Percentiles rank a stretch among this genome's conserved stretches.
These are phyloP conservation scores for Coemansia sp. DNA, from an alignment of 192 early-diverging fungal genomes.

Conservation along the genomic window DNA sequence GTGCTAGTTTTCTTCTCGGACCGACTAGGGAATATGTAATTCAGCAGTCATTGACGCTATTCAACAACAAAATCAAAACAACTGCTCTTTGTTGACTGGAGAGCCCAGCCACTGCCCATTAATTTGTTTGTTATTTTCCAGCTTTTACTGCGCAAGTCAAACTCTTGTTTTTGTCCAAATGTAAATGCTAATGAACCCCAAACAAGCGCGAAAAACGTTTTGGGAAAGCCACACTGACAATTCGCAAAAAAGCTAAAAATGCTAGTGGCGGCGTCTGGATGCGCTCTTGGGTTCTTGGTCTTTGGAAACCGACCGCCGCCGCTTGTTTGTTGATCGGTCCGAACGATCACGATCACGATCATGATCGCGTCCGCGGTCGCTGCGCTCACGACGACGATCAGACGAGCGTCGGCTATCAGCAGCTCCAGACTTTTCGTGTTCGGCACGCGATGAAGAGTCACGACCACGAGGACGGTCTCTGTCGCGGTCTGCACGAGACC, in stretches of 20 bases:
- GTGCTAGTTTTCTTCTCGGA: not conserved
- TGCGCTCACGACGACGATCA: slow-evolving; percentile 35
- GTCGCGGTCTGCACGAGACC: slow-evolving; percentile 31
- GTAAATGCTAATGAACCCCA: not conserved
- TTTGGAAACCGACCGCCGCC: slow-evolving; percentile 44
- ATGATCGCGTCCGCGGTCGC: slow-evolving; percentile 21
- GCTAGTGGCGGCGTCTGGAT: slow-evolving; percentile 45
- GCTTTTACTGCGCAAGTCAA: not conserved
- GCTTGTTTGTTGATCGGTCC: slow-evolving; percentile 34
- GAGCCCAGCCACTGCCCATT: not conserved
- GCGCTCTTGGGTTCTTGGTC: slow-evolving; percentile 38
- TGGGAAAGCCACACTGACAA: slow-evolving; percentile 1
- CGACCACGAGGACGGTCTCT: slow-evolving; percentile 17
- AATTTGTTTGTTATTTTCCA: slow-evolving; percentile 1
- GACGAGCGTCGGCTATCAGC: slow-evolving; percentile 19
- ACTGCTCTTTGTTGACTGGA: slow-evolving; percentile 4
- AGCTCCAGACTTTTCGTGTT: slow-evolving; percentile 14
- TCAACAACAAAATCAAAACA: not conserved
- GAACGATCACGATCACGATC: slow-evolving; percentile 11
- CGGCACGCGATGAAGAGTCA: slow-evolving; percentile 9
- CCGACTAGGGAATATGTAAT: not conserved
- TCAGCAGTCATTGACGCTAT: not conserved
- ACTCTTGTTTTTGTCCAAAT: not conserved
- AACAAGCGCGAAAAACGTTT: slow-evolving; percentile 7
- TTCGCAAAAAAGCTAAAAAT: not conserved